These are phyloP conservation scores for Rhodocollybia butyracea DNA, from an alignment of 768 basidiomycete genomes.

Conservation along the genomic window DNA sequence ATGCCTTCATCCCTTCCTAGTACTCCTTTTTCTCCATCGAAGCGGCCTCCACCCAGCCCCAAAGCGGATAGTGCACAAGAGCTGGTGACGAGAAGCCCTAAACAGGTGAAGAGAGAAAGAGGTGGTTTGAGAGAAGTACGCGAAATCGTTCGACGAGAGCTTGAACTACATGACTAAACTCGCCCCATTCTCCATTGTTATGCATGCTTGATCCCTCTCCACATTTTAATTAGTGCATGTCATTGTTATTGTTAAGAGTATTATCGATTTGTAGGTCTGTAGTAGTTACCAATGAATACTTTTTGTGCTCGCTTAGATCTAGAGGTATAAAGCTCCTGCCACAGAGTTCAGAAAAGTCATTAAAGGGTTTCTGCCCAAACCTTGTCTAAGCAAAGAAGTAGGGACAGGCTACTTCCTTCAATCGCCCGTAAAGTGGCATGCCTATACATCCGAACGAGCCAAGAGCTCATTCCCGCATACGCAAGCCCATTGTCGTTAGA, in stretches of 20 bases:
- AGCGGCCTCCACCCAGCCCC: conserved; percentile 47
- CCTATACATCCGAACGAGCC: conserved; percentile 45
- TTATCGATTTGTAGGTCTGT: conserved; percentile 4
- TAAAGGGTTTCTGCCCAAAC: conserved; percentile 33
- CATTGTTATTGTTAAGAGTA: too few species aligned
- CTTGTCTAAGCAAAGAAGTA: conserved; percentile 42
- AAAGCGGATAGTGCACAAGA: conserved; percentile 60
- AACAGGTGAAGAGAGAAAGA: conserved; percentile 62
- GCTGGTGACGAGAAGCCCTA: conserved; percentile 67
- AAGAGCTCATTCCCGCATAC: conserved; percentile 42
- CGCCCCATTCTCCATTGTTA: background rate
- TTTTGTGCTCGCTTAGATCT: background rate
- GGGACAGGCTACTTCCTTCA: conserved; percentile 48
- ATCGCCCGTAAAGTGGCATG: conserved; percentile 38
- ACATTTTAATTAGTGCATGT: background rate
- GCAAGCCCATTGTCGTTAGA: conserved; percentile 39
- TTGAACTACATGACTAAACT: conserved; percentile 63
- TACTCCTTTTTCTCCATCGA: conserved; percentile 21
- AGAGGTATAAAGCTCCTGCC: background rate
- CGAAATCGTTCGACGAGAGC: conserved; percentile 76
- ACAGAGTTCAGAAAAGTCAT: conserved; percentile 16
- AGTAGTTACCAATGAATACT: background rate
- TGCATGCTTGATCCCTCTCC: conserved; percentile 19
- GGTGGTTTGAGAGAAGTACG: conserved; percentile 77
- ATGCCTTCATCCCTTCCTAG: conserved; percentile 48